Conservation (phyloP, 2,329 filamentous ascomycete species). For the Colletotrichum sp. region DNA sequence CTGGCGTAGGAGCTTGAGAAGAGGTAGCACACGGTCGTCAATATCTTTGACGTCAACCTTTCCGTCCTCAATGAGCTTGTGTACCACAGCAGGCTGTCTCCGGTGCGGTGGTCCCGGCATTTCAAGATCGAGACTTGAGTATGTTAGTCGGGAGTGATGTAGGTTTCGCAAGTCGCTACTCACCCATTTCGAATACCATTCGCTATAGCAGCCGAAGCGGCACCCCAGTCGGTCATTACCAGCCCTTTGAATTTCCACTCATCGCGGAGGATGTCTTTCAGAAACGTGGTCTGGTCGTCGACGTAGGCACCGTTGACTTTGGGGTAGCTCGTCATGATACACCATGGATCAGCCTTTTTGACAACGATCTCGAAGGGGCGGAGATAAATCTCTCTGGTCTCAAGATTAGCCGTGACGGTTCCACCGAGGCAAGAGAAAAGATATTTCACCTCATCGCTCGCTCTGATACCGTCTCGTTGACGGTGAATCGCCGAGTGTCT, state of each 20-base stretch:
- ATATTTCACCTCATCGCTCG: neutral
- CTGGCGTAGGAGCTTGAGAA: neutral
- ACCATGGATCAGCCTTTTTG: slow-evolving; percentile 36
- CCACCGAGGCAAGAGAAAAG: neutral
- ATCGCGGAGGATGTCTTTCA: slow-evolving; percentile 42
- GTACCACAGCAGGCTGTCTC: neutral
- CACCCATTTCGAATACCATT: neutral
- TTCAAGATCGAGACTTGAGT: slow-evolving; percentile 35
- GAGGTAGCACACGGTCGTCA: neutral
- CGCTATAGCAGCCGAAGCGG: neutral
- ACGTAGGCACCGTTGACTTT: slow-evolving; percentile 36
- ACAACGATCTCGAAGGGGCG: slow-evolving; percentile 41
- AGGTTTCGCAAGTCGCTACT: neutral
- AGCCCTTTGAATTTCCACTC: slow-evolving; percentile 45
- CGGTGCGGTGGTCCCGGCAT: slow-evolving; percentile 53
- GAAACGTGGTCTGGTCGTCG: neutral
- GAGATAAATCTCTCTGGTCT: slow-evolving; percentile 31
- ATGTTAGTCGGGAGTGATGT: neutral
- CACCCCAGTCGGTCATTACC: slow-evolving; percentile 47
- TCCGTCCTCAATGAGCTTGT: neutral
- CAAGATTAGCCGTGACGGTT: neutral
- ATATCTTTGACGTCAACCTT: neutral
- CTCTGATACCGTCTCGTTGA: neutral
- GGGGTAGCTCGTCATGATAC: slow-evolving; percentile 43
- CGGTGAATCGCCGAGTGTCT: neutral